A percentile compares a stretch with the other conserved stretches of the same genome.
phyloP scores from a whole-genome alignment of 2,329 filamentous ascomycete species.

The Venturia pyrina region DNA sequence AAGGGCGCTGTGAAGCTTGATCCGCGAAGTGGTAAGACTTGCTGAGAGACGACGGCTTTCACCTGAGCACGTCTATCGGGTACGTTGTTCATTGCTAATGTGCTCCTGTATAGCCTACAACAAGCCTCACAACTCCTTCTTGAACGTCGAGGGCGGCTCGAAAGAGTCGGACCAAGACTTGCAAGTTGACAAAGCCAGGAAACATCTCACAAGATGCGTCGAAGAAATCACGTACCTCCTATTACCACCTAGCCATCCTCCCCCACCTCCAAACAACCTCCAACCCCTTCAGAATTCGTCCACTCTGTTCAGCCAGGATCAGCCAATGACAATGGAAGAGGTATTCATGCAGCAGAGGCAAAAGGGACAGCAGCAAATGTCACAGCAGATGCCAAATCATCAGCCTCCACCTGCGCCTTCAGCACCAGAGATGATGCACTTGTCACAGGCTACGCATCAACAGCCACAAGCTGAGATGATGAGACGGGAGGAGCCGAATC shows the following conservation, averaged over 20 bases:
- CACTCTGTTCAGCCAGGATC: conserved; percentile 37
- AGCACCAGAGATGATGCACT: conserved; percentile 33
- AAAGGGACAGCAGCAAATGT: conserved; percentile 35
- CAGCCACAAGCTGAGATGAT: conserved; percentile 33
- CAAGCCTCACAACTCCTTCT: conserved; percentile 40
- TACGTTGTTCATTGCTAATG: conserved; percentile 18
- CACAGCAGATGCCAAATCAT: conserved; percentile 46
- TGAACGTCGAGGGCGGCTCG: conserved; percentile 37
- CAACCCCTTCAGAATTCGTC: conserved; percentile 21
- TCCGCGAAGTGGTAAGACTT: not conserved
- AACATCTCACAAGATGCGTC: conserved; percentile 55
- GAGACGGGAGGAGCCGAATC: conserved; percentile 31
- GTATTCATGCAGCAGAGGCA: conserved; percentile 47
- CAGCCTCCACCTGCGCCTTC: conserved; percentile 43
- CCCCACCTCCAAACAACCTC: conserved; percentile 37
- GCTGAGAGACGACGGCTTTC: not conserved
- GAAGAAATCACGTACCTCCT: conserved; percentile 60
- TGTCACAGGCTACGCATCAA: conserved; percentile 25
- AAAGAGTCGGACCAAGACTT: conserved; percentile 46
- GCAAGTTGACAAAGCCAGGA: conserved; percentile 51
- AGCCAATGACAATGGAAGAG: conserved; percentile 48
- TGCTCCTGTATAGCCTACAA: conserved; percentile 29
- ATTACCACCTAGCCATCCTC: conserved; percentile 52
- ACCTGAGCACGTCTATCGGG: not conserved
- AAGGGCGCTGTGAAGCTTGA: conserved; percentile 16